Percentiles rank a stretch among this genome's conserved stretches.
Evolutionary conservation across 1,284 basidiomycete genomes (phyloP).

Genomic region (Pisolithus thermaeus): DNA sequence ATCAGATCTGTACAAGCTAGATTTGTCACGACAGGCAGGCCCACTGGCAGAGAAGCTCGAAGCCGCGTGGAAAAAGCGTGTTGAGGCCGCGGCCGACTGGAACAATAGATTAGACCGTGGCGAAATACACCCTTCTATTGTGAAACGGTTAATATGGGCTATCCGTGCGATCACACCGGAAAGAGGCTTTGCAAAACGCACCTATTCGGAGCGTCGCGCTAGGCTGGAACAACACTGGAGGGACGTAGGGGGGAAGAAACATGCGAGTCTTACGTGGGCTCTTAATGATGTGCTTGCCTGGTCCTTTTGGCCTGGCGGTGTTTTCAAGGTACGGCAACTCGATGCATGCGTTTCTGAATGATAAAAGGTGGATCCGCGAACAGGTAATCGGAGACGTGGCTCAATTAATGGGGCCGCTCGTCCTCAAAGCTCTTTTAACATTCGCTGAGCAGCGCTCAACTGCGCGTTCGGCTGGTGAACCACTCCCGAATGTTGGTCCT

Average conservation of each 20-base stretch:
- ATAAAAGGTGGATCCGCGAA: neutral
- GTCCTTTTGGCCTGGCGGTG: slow-evolving; percentile 66
- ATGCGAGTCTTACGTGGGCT: slow-evolving; percentile 58
- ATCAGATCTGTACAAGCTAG: slow-evolving; percentile 69
- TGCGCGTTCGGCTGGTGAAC: slow-evolving; percentile 27
- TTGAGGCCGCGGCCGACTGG: slow-evolving; percentile 45
- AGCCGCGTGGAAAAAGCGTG: slow-evolving; percentile 44
- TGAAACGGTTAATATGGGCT: slow-evolving; percentile 41
- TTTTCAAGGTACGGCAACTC: slow-evolving; percentile 39
- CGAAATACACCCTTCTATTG: slow-evolving; percentile 36
- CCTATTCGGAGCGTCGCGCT: slow-evolving; percentile 22
- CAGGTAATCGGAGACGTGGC: slow-evolving; percentile 53
- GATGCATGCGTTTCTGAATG: neutral
- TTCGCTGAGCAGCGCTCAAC: slow-evolving; percentile 50
- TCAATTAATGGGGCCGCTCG: slow-evolving; percentile 60
- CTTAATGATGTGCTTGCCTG: slow-evolving; percentile 67
- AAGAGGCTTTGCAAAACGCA: neutral
- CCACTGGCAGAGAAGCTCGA: slow-evolving; percentile 45
- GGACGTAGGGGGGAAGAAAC: slow-evolving; percentile 39
- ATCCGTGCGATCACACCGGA: slow-evolving; percentile 27
- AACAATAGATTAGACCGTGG: slow-evolving; percentile 48
- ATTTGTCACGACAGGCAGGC: slow-evolving; percentile 45
- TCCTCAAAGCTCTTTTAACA: slow-evolving; percentile 66
- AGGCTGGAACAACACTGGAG: slow-evolving; percentile 46
- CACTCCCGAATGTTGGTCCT: slow-evolving; percentile 47